phyloP scores from a whole-genome alignment of 2,329 filamentous ascomycete species.

The Apiospora arundinis region DNA sequence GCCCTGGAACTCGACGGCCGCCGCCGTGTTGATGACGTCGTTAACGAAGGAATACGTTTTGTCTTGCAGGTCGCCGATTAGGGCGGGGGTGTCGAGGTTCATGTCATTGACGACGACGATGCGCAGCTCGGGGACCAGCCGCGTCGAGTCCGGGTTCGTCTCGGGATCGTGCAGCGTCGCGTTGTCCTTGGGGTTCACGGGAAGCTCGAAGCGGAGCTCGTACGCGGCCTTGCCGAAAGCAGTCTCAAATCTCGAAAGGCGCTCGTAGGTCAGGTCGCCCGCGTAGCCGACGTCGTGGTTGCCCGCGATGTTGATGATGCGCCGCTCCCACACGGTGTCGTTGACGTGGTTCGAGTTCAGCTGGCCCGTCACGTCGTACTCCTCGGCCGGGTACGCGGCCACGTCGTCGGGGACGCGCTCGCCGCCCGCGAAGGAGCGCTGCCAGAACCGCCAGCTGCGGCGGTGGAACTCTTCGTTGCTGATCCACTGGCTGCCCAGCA shows the following conservation, averaged over 20 bases:
- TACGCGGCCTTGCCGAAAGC: conserved; percentile 91
- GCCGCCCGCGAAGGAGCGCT: conserved; percentile 74
- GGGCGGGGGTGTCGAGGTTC: conserved; percentile 87
- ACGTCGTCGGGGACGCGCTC: conserved; percentile 66
- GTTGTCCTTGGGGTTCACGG: conserved; percentile 47
- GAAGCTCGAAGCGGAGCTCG: conserved; percentile 76
- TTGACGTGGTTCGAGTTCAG: conserved; percentile 55
- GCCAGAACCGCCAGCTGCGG: conserved; percentile 80
- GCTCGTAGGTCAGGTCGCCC: conserved; percentile 80
- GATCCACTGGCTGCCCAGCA: conserved; percentile 96
- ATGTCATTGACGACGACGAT: conserved; percentile 90
- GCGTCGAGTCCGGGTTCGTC: conserved; percentile 53
- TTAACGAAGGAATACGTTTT: conserved; percentile 82
- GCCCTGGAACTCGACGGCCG: conserved; percentile 65
- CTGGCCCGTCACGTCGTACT: conserved; percentile 58
- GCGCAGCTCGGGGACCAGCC: conserved; percentile 72
- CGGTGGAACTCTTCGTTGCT: conserved; percentile 80
- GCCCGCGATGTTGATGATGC: conserved; percentile 87
- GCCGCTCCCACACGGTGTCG: conserved; percentile 68
- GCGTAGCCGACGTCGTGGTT: conserved; percentile 98
- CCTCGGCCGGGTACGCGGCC: conserved; percentile 53
- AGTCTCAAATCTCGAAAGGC: conserved; percentile 81
- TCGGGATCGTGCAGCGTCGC: conserved; percentile 50
- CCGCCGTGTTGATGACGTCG: conserved; percentile 66
- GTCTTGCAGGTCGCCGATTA: conserved; percentile 70